Base-by-base conservation (phyloP, 345 rosid species). In the Acer yangbiense region DNA sequence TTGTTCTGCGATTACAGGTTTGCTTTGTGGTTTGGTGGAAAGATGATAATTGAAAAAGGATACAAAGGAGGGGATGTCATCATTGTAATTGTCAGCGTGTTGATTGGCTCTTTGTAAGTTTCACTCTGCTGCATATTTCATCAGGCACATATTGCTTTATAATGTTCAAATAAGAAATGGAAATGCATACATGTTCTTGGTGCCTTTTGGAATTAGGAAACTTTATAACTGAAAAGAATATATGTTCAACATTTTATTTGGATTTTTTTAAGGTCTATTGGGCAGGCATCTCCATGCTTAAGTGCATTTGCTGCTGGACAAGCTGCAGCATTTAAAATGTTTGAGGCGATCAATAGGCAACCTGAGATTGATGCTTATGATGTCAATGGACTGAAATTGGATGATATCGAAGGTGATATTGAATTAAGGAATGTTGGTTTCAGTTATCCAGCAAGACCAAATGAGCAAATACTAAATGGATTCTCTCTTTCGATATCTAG, bases 291-390 rank as follows among this genome's bases (percentile, higher is more conserved):
- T 13, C 89, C 91, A 16, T 80, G 85, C 80, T 41, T 93, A 63
- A 86, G 77, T 14, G 85, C 91, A 2, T 91, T 90, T 67, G 93
- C 89, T 9, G 84, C 95, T 60, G 95, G 93, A 39, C 86, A 82
- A 80, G 91, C 90, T 2, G 97, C 89, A 3, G 92, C 92, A 0
- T 87, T 79, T 70, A 90, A 91, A 77, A 90, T 93, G 90, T 90
- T 91, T 32, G 89, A 90, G 75, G 80, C 88, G 0, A 88, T 90
- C 44, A 65, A 84, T 18, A 89, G 94, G 77, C 85, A 85, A 54
- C 95, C 90, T 0, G 77, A 79, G 62, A 88, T 89, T 17, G 93
- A 91, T 83, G 85, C 89, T 68, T 87, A 77, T 7, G 89, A 87
- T 39, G 44, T 69, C 1, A 82, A 9, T 0, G 94, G 97, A 21